Percentiles rank a stretch among this genome's conserved stretches.
phyloP scores from a whole-genome alignment of 768 basidiomycete genomes.

The Butyriboletus loyo region DNA sequence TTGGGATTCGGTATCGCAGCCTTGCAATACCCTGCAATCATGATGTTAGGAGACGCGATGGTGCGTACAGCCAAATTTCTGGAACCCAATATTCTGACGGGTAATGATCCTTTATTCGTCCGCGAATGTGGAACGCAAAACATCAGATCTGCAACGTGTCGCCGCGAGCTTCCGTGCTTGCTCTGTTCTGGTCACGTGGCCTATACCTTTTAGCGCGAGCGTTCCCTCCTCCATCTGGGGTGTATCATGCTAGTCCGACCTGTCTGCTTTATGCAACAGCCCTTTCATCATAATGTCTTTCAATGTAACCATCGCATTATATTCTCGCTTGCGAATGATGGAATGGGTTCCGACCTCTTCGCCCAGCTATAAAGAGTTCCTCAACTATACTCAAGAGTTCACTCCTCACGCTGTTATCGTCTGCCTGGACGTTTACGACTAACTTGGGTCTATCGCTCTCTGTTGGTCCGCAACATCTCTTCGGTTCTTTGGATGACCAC shows the following conservation, averaged over 20 bases:
- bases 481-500: not conserved
- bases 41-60: not conserved
- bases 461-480: conserved; percentile 5
- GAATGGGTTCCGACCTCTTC: not conserved
- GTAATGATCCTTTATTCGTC: not conserved
- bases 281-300: conserved; percentile 22
- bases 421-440: conserved; percentile 10
- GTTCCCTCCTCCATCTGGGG: not conserved
- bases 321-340: not conserved
- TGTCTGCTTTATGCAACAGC: conserved; percentile 16
- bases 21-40: not conserved
- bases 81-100: not conserved
- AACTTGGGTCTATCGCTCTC: conserved; percentile 1
- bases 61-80: not conserved
- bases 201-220: not conserved
- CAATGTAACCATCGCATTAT: conserved; percentile 10
- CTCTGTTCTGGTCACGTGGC: conserved; percentile 26
- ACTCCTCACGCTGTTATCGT: conserved; percentile 3
- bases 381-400: not conserved
- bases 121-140: conserved; percentile 3
- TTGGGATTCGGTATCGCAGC: not conserved
- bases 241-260: conserved; percentile 4
- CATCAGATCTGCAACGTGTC: conserved; percentile 18
- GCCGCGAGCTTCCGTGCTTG: conserved; percentile 22
- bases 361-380: conserved; percentile 17